phyloP scores from a whole-genome alignment of 2,329 filamentous ascomycete genomes.

The Meredithiella fracta region DNA sequence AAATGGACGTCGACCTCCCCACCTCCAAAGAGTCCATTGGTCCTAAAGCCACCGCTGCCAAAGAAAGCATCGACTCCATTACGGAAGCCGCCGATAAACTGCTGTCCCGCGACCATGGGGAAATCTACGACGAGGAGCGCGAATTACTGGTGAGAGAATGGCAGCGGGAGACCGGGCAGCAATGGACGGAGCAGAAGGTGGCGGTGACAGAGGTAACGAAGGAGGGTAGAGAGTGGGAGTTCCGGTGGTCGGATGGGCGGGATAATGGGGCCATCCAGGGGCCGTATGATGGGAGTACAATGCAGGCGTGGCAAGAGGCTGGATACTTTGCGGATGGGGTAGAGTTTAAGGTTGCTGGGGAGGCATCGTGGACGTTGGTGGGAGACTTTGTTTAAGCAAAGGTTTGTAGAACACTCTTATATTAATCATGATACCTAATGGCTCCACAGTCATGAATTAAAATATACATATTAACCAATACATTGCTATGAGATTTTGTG shows the following conservation, averaged over 20 bases:
- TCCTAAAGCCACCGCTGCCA: slow-evolving; percentile 51
- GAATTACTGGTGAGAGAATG: slow-evolving; percentile 75
- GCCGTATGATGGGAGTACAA: slow-evolving; percentile 68
- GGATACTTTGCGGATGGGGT: slow-evolving; percentile 89
- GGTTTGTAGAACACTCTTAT: neutral
- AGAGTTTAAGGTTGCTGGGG: slow-evolving; percentile 50
- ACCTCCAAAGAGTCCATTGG: slow-evolving; percentile 36
- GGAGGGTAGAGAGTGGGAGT: slow-evolving; percentile 56
- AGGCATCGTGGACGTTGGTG: slow-evolving; percentile 37
- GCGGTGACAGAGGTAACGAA: slow-evolving; percentile 17
- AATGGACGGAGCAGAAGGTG: slow-evolving; percentile 46
- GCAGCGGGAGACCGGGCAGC: slow-evolving; percentile 67
- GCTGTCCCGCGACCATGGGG: slow-evolving; percentile 62
- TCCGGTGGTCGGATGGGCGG: slow-evolving; percentile 75
- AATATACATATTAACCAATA: neutral
- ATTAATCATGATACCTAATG: neutral
- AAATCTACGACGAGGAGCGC: slow-evolving; percentile 83
- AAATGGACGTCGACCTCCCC: slow-evolving; percentile 57
- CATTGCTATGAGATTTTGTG: neutral
- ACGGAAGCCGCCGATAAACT: slow-evolving; percentile 83
- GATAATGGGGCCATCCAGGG: slow-evolving; percentile 64
- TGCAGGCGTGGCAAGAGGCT: slow-evolving; percentile 80
- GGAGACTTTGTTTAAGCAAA: slow-evolving; percentile 30
- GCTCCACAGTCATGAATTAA: neutral
- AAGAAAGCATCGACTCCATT: slow-evolving; percentile 60